These are phyloP conservation scores for Pseudogymnoascus sp. DNA, from an alignment of 2,329 filamentous ascomycete genomes.

Conservation along the genomic window DNA sequence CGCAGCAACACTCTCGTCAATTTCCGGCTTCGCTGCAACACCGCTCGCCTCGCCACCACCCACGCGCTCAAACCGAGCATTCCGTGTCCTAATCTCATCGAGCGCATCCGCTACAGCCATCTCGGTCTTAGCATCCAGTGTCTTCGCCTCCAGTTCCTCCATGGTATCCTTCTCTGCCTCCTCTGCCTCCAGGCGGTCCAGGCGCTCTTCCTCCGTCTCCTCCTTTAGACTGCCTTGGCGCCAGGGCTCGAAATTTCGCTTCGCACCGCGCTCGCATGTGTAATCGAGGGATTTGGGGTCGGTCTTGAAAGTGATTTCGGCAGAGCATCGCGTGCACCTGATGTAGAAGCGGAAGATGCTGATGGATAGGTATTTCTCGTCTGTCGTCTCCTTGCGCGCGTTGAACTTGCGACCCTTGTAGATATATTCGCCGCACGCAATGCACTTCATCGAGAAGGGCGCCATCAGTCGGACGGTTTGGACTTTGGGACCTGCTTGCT, in stretches of 20 bases:
- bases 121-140: conserved; percentile 82
- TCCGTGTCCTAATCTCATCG: conserved; percentile 87
- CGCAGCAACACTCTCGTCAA: conserved; percentile 54
- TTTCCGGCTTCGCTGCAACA: conserved; percentile 33
- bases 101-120: conserved; percentile 96
- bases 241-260: conserved; percentile 93
- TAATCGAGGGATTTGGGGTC: conserved; percentile 96
- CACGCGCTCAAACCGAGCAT: conserved; percentile 76
- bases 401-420: conserved; percentile 96
- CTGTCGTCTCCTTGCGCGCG: conserved; percentile 83
- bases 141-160: conserved; percentile 92
- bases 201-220: conserved; percentile 79
- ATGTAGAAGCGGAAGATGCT: conserved; percentile 88
- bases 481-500: conserved; percentile 67
- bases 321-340: conserved; percentile 76
- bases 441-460: conserved; percentile 75
- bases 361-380: conserved; percentile 83
- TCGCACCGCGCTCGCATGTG: conserved; percentile 67
- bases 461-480: conserved; percentile 89
- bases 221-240: conserved; percentile 50
- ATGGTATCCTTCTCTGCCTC: conserved; percentile 82
- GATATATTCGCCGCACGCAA: conserved; percentile 66
- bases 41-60: conserved; percentile 56
- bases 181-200: conserved; percentile 77
- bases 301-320: conserved; percentile 87